Percentiles rank a stretch among this genome's conserved stretches.
Conservation (phyloP, 169 alveolate species). For the Condylostoma magnum region DNA sequence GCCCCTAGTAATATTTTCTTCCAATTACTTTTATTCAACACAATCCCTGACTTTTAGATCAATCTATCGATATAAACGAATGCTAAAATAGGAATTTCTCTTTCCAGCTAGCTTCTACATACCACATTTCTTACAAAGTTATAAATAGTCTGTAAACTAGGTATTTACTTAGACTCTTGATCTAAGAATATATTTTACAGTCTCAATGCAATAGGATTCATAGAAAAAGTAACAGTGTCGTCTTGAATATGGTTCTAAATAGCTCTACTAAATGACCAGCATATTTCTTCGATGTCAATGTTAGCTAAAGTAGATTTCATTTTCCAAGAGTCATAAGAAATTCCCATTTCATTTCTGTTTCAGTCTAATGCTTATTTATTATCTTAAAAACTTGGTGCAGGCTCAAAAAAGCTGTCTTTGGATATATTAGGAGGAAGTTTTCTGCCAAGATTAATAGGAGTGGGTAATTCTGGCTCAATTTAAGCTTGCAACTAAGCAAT, state of each 20-base stretch:
- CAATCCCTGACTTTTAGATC: constrained; percentile 62
- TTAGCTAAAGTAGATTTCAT: constrained; percentile 52
- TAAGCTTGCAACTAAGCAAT: constrained; percentile 4
- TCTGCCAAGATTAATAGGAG: constrained; percentile 2
- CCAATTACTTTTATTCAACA: constrained; percentile 74
- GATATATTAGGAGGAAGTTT: constrained; percentile 10
- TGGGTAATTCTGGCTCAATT: background rate
- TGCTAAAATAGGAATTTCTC: constrained; percentile 76
- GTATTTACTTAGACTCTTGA: constrained; percentile 28
- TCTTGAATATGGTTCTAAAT: constrained; percentile 43
- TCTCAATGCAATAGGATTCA: background rate
- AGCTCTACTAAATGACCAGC: constrained; percentile 56
- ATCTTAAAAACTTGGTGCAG: constrained; percentile 12
- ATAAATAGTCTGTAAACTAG: constrained; percentile 61
- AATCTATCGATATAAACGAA: constrained; percentile 83
- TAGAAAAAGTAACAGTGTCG: background rate
- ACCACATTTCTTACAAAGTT: constrained; percentile 78
- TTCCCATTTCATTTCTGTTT: constrained; percentile 20
- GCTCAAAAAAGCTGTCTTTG: constrained; percentile 27
- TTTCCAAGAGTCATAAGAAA: constrained; percentile 52
- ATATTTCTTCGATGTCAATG: constrained; percentile 59
- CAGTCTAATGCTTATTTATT: background rate
- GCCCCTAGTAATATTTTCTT: constrained; percentile 68
- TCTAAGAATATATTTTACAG: constrained; percentile 12
- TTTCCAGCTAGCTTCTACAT: constrained; percentile 78